Percentiles rank a stretch among this genome's conserved stretches.
phyloP scores from a whole-genome alignment of 2,329 filamentous ascomycete species.

The Diaporthe helianthi region DNA sequence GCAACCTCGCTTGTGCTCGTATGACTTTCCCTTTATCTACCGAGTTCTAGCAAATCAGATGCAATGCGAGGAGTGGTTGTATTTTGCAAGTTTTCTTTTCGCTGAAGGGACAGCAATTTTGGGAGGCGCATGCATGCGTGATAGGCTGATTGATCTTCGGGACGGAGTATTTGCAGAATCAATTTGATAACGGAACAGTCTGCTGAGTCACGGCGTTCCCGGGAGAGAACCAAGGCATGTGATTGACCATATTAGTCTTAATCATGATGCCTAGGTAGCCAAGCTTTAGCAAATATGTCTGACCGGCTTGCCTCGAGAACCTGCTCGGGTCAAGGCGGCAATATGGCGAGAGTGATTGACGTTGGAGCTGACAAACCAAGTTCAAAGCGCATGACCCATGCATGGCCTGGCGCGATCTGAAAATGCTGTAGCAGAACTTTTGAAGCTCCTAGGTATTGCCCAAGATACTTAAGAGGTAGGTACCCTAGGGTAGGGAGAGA shows the following conservation, averaged over 20 bases:
- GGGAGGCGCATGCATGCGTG: too few species aligned
- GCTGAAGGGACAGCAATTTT: too few species aligned
- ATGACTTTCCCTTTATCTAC: background rate
- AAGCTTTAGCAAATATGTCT: background rate
- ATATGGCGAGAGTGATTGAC: background rate
- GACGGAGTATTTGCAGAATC: too few species aligned
- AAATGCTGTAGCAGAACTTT: background rate
- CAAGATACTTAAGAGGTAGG: too few species aligned
- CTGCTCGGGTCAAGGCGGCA: background rate
- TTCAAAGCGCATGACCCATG: background rate
- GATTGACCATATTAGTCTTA: background rate
- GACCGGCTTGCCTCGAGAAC: background rate
- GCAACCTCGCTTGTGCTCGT: background rate
- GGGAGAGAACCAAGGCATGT: background rate
- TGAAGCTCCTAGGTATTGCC: too few species aligned
- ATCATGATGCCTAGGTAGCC: too few species aligned
- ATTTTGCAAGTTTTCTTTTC: too few species aligned
- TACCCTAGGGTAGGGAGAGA: too few species aligned
- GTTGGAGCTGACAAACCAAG: conserved; percentile 13
- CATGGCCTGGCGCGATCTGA: background rate
- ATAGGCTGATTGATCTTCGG: too few species aligned
- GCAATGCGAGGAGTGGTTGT: background rate
- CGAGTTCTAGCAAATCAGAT: too few species aligned
- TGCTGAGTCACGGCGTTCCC: too few species aligned
- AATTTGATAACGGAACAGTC: too few species aligned